A percentile compares a stretch with the other conserved stretches of the same genome.
These are phyloP conservation scores for Dalbergia cultrata DNA, from an alignment of 306 rosid genomes.

Conservation along the genomic window DNA sequence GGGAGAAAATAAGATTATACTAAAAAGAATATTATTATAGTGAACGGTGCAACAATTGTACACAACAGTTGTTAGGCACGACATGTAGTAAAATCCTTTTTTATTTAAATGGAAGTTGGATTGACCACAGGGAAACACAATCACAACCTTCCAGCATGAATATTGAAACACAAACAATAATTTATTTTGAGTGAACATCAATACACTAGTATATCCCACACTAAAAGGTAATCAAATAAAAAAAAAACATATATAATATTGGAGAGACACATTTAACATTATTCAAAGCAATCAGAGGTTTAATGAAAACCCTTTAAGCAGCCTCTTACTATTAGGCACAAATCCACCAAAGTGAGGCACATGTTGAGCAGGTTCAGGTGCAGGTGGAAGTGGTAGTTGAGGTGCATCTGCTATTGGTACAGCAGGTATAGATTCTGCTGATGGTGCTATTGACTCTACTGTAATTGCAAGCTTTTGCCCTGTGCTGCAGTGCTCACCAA, in stretches of 20 bases:
- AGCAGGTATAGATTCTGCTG: not conserved
- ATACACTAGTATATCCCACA: not conserved
- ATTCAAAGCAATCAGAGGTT: not conserved
- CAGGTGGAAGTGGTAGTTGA: not conserved
- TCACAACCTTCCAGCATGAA: constrained; percentile 3
- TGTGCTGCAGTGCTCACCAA: not conserved
- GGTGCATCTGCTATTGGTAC: not conserved
- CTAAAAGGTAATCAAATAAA: not conserved
- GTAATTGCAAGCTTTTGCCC: constrained; percentile 30
- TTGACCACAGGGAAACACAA: not conserved
- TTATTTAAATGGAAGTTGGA: constrained; percentile 12
- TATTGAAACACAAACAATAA: not conserved
- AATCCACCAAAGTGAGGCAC: not conserved
- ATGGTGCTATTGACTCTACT: not conserved
- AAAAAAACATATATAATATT: no score
- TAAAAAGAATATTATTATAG: not conserved
- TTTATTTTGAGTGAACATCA: not conserved
- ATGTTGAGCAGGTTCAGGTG: not conserved
- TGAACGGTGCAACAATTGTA: not conserved
- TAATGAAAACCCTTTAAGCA: not conserved
- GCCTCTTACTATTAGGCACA: not conserved
- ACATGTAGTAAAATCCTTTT: not conserved
- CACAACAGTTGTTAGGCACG: not conserved
- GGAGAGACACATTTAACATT: not conserved
- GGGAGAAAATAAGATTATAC: not conserved